Conservation (phyloP, 148 eudicot species). For the Heliosperma pusillum region DNA sequence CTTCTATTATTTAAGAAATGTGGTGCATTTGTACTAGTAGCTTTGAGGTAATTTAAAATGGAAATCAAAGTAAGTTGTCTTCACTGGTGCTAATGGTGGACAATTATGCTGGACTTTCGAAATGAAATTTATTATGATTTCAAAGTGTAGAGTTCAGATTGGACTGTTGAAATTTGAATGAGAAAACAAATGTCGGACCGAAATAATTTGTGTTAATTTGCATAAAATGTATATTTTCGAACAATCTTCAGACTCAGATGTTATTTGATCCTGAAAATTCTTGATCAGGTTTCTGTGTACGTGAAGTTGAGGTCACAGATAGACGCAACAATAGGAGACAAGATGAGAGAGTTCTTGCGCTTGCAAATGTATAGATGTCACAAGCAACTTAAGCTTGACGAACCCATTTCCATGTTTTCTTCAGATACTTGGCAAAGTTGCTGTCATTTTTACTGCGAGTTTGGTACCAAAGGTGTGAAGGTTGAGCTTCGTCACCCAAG, state of each 20-base stretch:
- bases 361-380: conserved; percentile 58
- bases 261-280: conserved; percentile 5
- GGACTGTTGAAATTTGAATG: no score
- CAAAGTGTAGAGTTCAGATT: no score
- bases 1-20: background rate
- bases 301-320: conserved; percentile 43
- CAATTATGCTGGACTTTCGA: no score
- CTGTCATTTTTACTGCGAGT: conserved; percentile 77
- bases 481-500: conserved; percentile 65
- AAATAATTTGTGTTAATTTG: background rate
- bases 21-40: background rate
- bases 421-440: conserved; percentile 57
- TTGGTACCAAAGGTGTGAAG: conserved; percentile 68
- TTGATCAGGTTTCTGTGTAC: conserved; percentile 54
- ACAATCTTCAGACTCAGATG: background rate
- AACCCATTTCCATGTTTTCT: conserved; percentile 33
- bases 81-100: background rate
- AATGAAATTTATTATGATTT: no score
- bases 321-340: conserved; percentile 30
- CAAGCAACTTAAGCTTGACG: conserved; percentile 70
- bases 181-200: background rate
- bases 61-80: background rate
- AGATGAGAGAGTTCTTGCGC: conserved; percentile 50
- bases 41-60: background rate
- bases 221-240: background rate